Conservation (phyloP, 495 filamentous ascomycete genomes). For the Daldinia childiae region DNA sequence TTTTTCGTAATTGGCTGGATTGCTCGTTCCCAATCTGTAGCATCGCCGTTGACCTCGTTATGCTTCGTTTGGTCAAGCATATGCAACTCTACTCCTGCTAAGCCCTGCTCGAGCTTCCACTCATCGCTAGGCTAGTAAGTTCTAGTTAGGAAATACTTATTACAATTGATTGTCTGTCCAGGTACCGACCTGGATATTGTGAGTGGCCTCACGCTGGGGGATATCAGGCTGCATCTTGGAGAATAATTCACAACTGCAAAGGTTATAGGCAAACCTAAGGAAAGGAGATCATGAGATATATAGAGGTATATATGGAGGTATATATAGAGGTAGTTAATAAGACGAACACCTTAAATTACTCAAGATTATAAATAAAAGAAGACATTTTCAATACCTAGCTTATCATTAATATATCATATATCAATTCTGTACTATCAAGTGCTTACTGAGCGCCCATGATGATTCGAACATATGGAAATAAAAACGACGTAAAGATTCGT, state of each 20-base stretch:
- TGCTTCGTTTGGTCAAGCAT: conserved; percentile 57
- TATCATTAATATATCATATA: neutral
- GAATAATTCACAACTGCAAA: neutral
- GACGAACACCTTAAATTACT: neutral
- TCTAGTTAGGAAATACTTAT: conserved; percentile 21
- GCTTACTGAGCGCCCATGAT: conserved; percentile 6
- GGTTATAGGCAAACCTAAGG: neutral
- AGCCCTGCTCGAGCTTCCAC: conserved; percentile 64
- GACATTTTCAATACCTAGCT: neutral
- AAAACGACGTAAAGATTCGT: neutral
- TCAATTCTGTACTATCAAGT: neutral
- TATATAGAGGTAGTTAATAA: neutral
- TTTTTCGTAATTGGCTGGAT: conserved; percentile 33
- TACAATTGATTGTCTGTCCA: neutral
- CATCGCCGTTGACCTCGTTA: conserved; percentile 41
- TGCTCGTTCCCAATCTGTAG: conserved; percentile 50
- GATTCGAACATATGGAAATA: neutral
- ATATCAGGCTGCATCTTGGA: conserved; percentile 39
- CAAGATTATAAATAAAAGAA: too few species aligned
- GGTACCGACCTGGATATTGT: conserved; percentile 30
- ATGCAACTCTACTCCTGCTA: conserved; percentile 56
- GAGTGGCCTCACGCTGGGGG: conserved; percentile 26
- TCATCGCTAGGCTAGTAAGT: conserved; percentile 56
- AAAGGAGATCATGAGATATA: neutral
- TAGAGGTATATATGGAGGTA: too few species aligned